Evolutionary conservation across 2,329 filamentous ascomycete genomes (phyloP), one percentile per base, ranked within the genome.

Genomic region (Penicillium sp.): DNA sequence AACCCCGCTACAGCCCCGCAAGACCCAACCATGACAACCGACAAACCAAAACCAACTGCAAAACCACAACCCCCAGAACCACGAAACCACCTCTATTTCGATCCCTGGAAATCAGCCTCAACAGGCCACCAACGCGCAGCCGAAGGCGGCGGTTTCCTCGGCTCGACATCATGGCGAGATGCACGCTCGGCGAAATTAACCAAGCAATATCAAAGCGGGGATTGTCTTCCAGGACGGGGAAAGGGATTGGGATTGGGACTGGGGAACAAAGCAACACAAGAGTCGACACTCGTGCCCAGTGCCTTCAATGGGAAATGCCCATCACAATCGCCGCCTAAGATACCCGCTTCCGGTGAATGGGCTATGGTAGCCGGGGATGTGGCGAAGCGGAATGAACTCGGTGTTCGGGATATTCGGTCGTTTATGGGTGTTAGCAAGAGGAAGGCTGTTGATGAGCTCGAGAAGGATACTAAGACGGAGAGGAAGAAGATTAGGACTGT

Each of bases 81-180:
- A 10, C 59, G 58, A 53, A 73, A 70, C 54, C 68, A 71, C 64
- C 62, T 61, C 39, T 59, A 67, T 62, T 77, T 78, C 60, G 77
- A 79, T 49, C 69, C 73, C 36, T 79, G 75, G 71, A 91, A 91
- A 75, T 87, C 86, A 15, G 85, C 86, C 13, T 86, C 88, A 6
- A 87, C 88, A 0, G 90, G 90, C 45, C 91, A 96, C 72, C 92
- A 96, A 75, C 83, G 86, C 41, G 85, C 89, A 42, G 89, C 93
- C 59, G 87, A 85, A 41, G 89, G 93, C 58, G 87, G 85, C 58
- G 76, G 79, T 4, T 81, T 88, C 1, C 83, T 84, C 2, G 82
- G 83, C 25, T 83, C 81, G 65, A 86, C 78, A 63, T 82, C 84
- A 69, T 96, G 91, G 91, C 86, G 90, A 25, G 81, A 86, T 50